phyloP scores from a whole-genome alignment of 345 rosid species.

The Eucalyptus curtisii region DNA sequence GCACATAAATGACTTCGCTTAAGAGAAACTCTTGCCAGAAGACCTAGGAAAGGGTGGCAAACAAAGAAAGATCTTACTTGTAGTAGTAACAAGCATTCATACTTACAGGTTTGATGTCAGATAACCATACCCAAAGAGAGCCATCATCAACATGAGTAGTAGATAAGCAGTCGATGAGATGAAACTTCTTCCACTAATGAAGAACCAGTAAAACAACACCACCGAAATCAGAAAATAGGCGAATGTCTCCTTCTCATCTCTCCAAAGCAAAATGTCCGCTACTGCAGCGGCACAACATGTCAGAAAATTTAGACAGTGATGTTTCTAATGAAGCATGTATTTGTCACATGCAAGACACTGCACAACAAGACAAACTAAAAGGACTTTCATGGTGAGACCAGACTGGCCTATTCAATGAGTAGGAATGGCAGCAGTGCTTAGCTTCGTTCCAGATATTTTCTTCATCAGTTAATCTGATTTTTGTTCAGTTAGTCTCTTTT shows the following conservation, averaged over 20 bases:
- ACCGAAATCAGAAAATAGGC: slow-evolving; percentile 36
- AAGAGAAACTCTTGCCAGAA: background rate
- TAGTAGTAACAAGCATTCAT: background rate
- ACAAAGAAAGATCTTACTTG: background rate
- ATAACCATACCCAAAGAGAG: slow-evolving; percentile 41
- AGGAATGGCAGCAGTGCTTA: background rate
- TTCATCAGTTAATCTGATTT: background rate
- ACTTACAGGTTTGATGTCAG: slow-evolving; percentile 62
- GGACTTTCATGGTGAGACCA: background rate
- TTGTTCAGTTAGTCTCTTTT: background rate
- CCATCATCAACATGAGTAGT: slow-evolving; percentile 30
- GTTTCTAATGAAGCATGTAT: background rate
- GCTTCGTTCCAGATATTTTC: background rate
- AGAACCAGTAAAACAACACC: slow-evolving; percentile 64
- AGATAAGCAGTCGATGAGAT: slow-evolving; percentile 61
- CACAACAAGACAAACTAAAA: background rate
- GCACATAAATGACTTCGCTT: background rate
- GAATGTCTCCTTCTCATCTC: slow-evolving; percentile 80
- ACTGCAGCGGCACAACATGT: slow-evolving; percentile 26
- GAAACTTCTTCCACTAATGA: slow-evolving; percentile 63
- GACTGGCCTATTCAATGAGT: background rate
- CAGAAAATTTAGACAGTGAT: background rate
- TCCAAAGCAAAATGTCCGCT: slow-evolving; percentile 85
- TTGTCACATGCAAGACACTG: background rate
- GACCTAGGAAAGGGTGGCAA: background rate